These are phyloP conservation scores for Tricholoma sp. DNA, from an alignment of 768 basidiomycete species.

Conservation along the genomic window DNA sequence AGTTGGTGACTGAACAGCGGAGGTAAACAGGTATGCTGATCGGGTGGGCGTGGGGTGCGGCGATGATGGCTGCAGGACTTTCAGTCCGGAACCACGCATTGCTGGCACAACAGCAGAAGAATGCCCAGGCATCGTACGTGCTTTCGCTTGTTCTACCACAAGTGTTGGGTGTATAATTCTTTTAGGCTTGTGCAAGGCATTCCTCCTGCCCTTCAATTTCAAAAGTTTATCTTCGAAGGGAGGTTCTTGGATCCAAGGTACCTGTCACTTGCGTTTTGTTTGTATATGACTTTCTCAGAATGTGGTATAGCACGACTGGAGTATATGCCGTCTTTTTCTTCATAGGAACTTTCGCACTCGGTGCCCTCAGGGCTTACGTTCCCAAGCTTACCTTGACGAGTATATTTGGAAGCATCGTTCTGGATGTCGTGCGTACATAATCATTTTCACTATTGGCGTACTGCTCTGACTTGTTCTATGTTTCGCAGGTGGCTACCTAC, in stretches of 20 bases:
- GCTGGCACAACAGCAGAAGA: conserved; percentile 28
- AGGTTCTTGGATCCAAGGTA: conserved; percentile 38
- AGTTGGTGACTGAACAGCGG: neutral
- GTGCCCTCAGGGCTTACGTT: conserved; percentile 29
- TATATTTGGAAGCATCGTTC: conserved; percentile 40
- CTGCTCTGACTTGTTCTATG: neutral
- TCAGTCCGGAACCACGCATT: conserved; percentile 30
- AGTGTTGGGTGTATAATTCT: neutral
- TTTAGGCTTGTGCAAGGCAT: conserved; percentile 22
- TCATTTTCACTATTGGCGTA: neutral
- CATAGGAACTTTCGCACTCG: conserved; percentile 36
- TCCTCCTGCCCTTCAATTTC: conserved; percentile 25
- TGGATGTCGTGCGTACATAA: conserved; percentile 30
- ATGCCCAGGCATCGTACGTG: conserved; percentile 31
- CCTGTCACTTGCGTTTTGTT: conserved; percentile 5
- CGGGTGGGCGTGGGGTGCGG: conserved; percentile 44
- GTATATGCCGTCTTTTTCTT: conserved; percentile 42
- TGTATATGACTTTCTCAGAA: neutral
- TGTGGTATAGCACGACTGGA: conserved; percentile 28
- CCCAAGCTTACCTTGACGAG: conserved; percentile 36
- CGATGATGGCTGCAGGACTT: conserved; percentile 37
- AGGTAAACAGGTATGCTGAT: conserved; percentile 31
- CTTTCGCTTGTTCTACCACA: neutral
- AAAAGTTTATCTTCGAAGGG: conserved; percentile 32
- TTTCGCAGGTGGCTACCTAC: conserved; percentile 30